Evolutionary conservation across 192 early-diverging fungal genomes (phyloP).

Genomic region (Podila minutissima): DNA sequence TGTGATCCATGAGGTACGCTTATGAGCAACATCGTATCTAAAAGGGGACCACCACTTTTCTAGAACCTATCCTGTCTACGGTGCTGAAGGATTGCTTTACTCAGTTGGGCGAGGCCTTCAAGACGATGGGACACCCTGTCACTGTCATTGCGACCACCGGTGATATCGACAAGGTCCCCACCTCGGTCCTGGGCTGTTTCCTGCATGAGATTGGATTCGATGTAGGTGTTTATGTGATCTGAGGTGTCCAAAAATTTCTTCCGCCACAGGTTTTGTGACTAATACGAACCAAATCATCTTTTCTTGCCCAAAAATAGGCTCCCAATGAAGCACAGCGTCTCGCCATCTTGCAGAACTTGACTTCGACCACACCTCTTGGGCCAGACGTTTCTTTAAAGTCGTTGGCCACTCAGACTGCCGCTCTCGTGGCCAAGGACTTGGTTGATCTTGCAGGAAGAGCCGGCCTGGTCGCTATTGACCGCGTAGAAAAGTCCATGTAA

Average conservation of each 20-base stretch:
- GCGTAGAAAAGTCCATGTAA: constrained; percentile 61
- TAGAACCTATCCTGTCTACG: constrained; percentile 63
- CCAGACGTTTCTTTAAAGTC: constrained; percentile 79
- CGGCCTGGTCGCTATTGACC: constrained; percentile 69
- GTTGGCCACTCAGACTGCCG: constrained; percentile 93
- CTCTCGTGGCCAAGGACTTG: constrained; percentile 88
- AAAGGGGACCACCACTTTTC: neutral
- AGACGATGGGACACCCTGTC: constrained; percentile 70
- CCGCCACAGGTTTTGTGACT: neutral
- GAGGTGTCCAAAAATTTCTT: constrained; percentile 1
- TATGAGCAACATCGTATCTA: neutral
- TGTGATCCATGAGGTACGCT: neutral
- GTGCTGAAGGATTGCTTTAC: constrained; percentile 71
- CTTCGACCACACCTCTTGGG: constrained; percentile 64
- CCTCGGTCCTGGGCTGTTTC: constrained; percentile 81
- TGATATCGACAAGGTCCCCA: constrained; percentile 84
- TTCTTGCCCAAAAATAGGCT: neutral
- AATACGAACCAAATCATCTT: constrained; percentile 1
- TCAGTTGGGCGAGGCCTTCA: constrained; percentile 53
- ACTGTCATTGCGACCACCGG: constrained; percentile 81
- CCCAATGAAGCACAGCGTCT: constrained; percentile 76
- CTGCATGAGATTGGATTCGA: constrained; percentile 78
- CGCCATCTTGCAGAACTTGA: constrained; percentile 70
- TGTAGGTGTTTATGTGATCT: constrained; percentile 44
- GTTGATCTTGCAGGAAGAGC: constrained; percentile 80